Conservation (phyloP, 305 asterid species). For the Fraxinus baroniana region DNA sequence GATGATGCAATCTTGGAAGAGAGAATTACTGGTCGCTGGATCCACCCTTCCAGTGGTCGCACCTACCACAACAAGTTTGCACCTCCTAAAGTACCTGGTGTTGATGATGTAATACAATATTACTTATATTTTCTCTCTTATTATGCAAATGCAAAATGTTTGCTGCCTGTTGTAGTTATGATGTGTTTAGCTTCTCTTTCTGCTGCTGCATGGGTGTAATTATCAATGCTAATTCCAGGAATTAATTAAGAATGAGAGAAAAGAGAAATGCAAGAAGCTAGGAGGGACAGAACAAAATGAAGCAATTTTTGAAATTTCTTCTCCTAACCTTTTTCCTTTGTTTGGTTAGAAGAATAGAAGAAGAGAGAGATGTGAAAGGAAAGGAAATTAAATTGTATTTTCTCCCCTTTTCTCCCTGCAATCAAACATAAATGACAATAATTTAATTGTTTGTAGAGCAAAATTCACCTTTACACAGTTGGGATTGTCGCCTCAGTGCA, state of each 20-base stretch:
- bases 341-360: not conserved
- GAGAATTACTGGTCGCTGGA: conserved; percentile 90
- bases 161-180: not conserved
- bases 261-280: not conserved
- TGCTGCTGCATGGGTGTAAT: not conserved
- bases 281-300: not conserved
- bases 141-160: conserved; percentile 2
- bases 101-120: conserved; percentile 52
- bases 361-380: not conserved
- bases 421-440: not conserved
- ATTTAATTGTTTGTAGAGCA: not conserved
- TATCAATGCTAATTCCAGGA: not conserved
- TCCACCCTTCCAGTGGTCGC: conserved; percentile 88
- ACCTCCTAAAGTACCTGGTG: conserved; percentile 68
- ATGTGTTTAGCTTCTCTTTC: not conserved
- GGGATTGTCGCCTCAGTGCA: not conserved
- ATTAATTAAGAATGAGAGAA: not conserved
- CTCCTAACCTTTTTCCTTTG: not conserved
- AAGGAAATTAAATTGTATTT: not conserved
- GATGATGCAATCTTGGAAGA: conserved; percentile 81
- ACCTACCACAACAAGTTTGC: conserved; percentile 80
- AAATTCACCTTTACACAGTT: not conserved
- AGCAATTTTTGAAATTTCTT: not conserved
- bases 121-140: not conserved
- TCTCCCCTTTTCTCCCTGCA: not conserved